Base-by-base conservation (phyloP, 148 eudicot species). In the Talinum fruticosum region DNA sequence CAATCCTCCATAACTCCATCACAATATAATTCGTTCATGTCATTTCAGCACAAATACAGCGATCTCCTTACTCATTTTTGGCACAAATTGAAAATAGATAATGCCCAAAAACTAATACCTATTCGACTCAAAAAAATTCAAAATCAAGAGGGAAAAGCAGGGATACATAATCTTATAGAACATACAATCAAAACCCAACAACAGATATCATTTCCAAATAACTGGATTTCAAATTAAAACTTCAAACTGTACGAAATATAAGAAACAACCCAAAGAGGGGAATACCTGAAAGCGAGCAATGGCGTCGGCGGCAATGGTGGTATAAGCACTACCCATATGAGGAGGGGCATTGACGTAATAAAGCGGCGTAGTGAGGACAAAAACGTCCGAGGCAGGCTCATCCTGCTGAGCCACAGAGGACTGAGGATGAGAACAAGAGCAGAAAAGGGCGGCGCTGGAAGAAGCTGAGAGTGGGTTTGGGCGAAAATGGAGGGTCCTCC, bases 281-380 rank as follows among this genome's bases (percentile, higher is more conserved):
- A 57, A 32, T 49, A 96, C 99, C 98, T 96, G 99, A 80, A 90
- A 96, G 69, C 99, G 94, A 62, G 99, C 97, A 79, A 96, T 89
- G 81, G 97, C 93, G 41, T 96, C 99, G 62, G 99, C 99, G 18
- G 99, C 98, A 75, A 96, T 93, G 81, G 98, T 96, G 84, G 99
- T 89, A 83, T 96, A 96, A 69, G 99, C 99, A 64, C 99, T 96
- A 64, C 99, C 99, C 97, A 96, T 89, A 70, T 96, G 99, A 67
- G 99, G 99, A 82, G 98, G 98, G 84, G 97, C 99, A 90, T 96
- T 96, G 6, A 96, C 99, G 84, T 96, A 96, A 86, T 96, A 96
- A 76, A 96, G 93, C 3, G 99, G 99, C 53, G 99, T 96, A 8
- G 99, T 96, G 73, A 96, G 79, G 80, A 96, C 97, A 82, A 89